phyloP scores from a whole-genome alignment of 176 grass and related monocot species.

The Carex kokanica region DNA sequence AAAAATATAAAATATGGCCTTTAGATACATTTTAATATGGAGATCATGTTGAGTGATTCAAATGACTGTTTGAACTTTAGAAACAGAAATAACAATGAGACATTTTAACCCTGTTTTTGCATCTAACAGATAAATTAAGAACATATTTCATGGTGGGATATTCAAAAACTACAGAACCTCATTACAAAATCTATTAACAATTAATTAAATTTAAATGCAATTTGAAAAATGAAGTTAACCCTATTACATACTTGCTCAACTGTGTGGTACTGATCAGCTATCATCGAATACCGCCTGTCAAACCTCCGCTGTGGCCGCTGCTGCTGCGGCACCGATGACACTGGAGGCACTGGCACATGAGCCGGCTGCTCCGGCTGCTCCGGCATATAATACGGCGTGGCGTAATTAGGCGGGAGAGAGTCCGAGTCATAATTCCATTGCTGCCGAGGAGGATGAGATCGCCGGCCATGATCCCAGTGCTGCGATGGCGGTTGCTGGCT shows the following conservation, averaged over 20 bases:
- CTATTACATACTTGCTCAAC: not conserved
- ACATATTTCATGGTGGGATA: too few species aligned
- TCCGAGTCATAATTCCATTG: not conserved
- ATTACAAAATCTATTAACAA: not conserved
- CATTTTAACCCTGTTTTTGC: too few species aligned
- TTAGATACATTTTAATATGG: too few species aligned
- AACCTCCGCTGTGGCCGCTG: not conserved
- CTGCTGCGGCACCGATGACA: too few species aligned
- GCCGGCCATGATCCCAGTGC: not conserved
- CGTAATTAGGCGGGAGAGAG: not conserved
- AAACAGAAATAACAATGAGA: too few species aligned
- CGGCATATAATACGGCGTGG: not conserved
- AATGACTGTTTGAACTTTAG: too few species aligned
- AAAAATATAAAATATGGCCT: too few species aligned
- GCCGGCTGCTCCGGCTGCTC: not conserved
- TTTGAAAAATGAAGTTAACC: not conserved
- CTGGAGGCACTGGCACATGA: too few species aligned
- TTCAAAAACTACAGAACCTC: not conserved
- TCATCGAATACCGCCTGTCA: not conserved
- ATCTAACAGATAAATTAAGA: too few species aligned
- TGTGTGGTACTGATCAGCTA: conserved; percentile 22
- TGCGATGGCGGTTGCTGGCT: not conserved
- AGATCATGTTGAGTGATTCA: too few species aligned
- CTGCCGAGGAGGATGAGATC: not conserved
- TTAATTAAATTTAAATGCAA: not conserved